phyloP scores from a whole-genome alignment of 202 grass and related monocot species.

The Panicum virgatum region DNA sequence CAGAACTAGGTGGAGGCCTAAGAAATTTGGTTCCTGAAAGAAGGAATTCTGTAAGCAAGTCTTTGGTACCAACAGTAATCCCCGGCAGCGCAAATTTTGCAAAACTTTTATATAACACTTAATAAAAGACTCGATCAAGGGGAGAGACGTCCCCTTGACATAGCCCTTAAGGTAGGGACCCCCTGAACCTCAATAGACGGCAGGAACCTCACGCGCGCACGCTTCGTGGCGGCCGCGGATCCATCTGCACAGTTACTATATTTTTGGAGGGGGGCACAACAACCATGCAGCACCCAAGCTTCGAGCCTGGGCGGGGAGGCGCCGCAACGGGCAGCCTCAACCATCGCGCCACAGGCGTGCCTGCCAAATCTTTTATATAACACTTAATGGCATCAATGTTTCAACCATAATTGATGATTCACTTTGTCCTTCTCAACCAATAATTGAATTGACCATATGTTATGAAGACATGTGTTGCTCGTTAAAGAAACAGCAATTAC shows the following conservation, averaged over 20 bases:
- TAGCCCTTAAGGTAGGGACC: no score
- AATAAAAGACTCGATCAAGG: no score
- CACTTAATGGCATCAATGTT: not conserved
- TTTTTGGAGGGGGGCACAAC: no score
- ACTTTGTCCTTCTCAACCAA: not conserved
- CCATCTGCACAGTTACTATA: no score
- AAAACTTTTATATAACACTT: conserved; percentile 5
- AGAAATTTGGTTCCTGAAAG: conserved; percentile 27
- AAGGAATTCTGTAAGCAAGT: conserved; percentile 36
- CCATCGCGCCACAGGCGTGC: no score
- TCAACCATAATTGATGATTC: not conserved
- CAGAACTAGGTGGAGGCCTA: not conserved
- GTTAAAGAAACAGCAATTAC: not conserved
- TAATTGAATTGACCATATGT: not conserved
- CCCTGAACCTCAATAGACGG: no score
- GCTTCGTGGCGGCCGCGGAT: no score
- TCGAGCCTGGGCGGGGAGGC: no score
- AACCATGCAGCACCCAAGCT: no score
- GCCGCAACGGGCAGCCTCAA: no score
- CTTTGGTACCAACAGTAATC: conserved; percentile 10
- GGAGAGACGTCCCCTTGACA: no score
- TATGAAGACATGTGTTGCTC: not conserved
- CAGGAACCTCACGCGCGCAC: no score
- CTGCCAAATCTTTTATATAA: conserved; percentile 27
- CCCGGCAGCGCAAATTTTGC: conserved; percentile 15